These are phyloP conservation scores for Taphrina populina DNA, from an alignment of 1,139 yeast species.

Conservation along the genomic window DNA sequence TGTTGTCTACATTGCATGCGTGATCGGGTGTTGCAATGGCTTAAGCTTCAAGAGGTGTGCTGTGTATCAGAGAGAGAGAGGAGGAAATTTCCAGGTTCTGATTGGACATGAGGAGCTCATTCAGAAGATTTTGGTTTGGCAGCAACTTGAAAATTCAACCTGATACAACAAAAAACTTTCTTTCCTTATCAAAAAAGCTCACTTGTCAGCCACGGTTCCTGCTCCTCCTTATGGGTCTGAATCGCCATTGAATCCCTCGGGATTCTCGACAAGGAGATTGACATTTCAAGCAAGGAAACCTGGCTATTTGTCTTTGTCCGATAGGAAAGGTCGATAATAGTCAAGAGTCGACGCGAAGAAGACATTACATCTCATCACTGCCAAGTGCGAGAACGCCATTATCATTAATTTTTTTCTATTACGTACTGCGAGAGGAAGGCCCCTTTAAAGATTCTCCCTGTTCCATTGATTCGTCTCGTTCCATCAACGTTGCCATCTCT, in stretches of 20 bases:
- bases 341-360: slow-evolving; percentile 35
- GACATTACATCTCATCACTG: slow-evolving; percentile 7
- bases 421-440: no score
- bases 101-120: no score
- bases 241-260: slow-evolving; percentile 29
- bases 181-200: slow-evolving; percentile 28
- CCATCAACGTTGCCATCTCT: slow-evolving; percentile 1
- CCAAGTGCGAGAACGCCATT: neutral
- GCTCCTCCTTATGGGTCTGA: slow-evolving; percentile 30
- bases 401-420: neutral
- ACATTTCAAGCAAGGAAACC: slow-evolving; percentile 33
- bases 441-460: slow-evolving; percentile 1
- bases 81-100: no score
- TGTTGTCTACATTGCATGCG: no score
- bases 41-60: no score
- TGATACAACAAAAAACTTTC: no score
- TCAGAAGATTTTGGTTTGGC: no score
- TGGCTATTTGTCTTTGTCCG: slow-evolving; percentile 28
- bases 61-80: no score
- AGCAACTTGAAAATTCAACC: no score
- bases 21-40: no score
- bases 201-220: slow-evolving; percentile 33
- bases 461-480: neutral
- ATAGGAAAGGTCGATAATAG: slow-evolving; percentile 30
- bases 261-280: slow-evolving; percentile 28